Evolutionary conservation across 164 flowering plant genomes (phyloP).

Genomic region (Tinospora cordifolia): DNA sequence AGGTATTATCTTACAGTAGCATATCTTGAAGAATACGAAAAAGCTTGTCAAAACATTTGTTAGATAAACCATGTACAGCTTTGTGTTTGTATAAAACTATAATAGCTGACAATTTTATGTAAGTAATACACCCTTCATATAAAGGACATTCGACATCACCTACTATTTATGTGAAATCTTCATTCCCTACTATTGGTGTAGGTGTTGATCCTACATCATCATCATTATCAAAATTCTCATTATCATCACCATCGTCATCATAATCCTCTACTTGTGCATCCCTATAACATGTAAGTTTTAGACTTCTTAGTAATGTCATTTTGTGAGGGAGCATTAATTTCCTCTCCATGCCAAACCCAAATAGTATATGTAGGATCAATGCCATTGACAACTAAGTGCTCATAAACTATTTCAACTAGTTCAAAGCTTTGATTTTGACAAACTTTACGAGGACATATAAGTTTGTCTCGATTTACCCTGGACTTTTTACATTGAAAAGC

Average conservation of each 20-base stretch:
- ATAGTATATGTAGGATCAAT: neutral
- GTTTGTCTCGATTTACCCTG: too few relatives aligned
- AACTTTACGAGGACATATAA: neutral
- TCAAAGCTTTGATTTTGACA: neutral
- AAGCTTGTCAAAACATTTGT: neutral
- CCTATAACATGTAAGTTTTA: neutral
- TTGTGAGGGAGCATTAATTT: too few relatives aligned
- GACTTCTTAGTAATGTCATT: neutral
- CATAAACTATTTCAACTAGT: neutral
- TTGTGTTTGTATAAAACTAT: conserved; percentile 5
- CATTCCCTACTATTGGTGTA: neutral
- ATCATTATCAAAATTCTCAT: neutral
- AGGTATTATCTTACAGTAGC: too few relatives aligned
- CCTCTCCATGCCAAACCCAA: neutral
- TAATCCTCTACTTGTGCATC: neutral
- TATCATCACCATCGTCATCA: neutral
- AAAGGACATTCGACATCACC: neutral
- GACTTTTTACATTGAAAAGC: neutral
- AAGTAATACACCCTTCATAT: neutral
- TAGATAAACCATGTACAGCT: neutral
- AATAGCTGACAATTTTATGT: neutral
- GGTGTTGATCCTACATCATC: too few relatives aligned
- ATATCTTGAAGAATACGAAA: neutral
- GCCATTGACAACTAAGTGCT: neutral
- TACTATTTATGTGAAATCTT: neutral